Percentiles rank a stretch among this genome's conserved stretches.
Conservation (phyloP, 805 yeast species). For the Ascoidea tarda region DNA sequence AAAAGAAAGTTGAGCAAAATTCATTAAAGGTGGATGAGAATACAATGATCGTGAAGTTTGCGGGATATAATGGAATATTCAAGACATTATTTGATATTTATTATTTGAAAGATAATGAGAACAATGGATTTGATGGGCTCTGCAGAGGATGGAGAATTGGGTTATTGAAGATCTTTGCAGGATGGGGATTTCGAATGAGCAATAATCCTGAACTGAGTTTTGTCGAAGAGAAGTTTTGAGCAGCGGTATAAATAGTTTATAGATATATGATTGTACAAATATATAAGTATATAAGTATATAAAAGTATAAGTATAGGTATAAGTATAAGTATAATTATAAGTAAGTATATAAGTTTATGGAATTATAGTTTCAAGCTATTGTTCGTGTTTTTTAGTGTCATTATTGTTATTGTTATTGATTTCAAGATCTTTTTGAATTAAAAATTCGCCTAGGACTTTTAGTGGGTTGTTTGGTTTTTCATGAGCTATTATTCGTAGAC, state of each 20-base stretch:
- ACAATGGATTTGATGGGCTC: constrained; percentile 33
- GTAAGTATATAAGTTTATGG: too few species aligned
- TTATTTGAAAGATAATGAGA: constrained; percentile 24
- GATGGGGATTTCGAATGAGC: constrained; percentile 57
- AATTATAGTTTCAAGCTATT: too few species aligned
- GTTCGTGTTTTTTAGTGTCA: background rate
- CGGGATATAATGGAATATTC: constrained; percentile 39
- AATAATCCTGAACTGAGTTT: constrained; percentile 4
- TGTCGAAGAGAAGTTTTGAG: constrained; percentile 7
- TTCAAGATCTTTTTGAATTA: constrained; percentile 32
- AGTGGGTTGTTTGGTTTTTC: constrained; percentile 43
- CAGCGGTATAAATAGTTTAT: constrained; percentile 8
- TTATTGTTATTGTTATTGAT: constrained; percentile 24
- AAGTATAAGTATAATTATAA: background rate
- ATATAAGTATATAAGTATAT: constrained; percentile 5
- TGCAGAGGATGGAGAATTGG: constrained; percentile 94
- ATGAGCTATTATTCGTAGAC: constrained; percentile 39
- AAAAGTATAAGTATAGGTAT: constrained; percentile 2
- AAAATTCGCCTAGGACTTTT: constrained; percentile 35
- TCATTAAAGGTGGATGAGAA: constrained; percentile 28
- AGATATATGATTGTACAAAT: too few species aligned
- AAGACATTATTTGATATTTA: constrained; percentile 35
- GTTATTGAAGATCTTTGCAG: constrained; percentile 61
- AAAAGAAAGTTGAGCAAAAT: constrained; percentile 13
- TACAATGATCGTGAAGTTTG: constrained; percentile 46